Base-by-base conservation (phyloP, 139 green algal genomes). In the Asterochloris erici region DNA sequence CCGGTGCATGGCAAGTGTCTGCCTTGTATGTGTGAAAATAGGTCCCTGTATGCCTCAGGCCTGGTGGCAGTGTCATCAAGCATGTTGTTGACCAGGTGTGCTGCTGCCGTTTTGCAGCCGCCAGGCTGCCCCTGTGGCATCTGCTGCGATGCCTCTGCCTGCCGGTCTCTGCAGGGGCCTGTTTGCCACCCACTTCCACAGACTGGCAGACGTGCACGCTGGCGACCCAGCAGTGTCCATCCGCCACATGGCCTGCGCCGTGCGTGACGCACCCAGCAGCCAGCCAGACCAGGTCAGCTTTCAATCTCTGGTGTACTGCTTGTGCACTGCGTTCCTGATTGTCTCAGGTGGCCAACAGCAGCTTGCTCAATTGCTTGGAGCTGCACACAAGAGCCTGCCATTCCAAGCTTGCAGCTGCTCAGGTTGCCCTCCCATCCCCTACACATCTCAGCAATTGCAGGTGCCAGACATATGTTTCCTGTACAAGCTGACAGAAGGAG, bases 141-240 rank as follows among this genome's bases (percentile, higher is more conserved):
- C 38, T 54, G 38, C 38, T 54, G 38, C 38, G 6, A 54, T 54
- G 38, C 38, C 38, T 54, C 38, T 10, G 38, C 38, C 38, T 71
- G 66, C 66, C 17, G 21, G 17, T 21, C n/a, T 86, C 64, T 98
- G 92, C 90, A 90, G 93, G 28, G 93, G 92, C 21, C 85, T 99
- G 38, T 99, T 99, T 89, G 96, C 95, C 23, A 99, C 97, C 15
- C 97, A 99, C 91, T 99, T 99, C 87, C 97, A 99, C 87, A 84
- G 90, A 68, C 86, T 98, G 19, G 90, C 92, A 1, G 90, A 95
- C 64, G 91, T 92, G 38, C 86, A 94, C 81, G 87, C 80, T 69
- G 66, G 28, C n/a, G 91, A 96, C 84, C 81, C 87, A 0, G 27
- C 69, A 17, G 88, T 97, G 13, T 84, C 90, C 13, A 86, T 97